Evolutionary conservation across 257 asterid species (phyloP), one percentile per base, ranked within the genome.

Genomic region (Handroanthus guayacan): DNA sequence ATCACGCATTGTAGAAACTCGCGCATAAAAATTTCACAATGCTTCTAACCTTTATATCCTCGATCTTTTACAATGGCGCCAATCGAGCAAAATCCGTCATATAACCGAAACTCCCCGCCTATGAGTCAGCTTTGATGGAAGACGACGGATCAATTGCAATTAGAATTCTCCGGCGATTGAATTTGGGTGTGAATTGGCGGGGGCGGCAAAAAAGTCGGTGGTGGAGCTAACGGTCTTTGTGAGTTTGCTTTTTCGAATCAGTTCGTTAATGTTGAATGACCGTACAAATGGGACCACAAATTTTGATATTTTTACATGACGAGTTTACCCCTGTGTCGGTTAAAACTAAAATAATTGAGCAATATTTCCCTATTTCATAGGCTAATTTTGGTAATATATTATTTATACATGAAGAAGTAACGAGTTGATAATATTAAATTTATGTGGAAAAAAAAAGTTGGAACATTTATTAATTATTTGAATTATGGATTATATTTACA

Each of bases 151-250:
- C 37, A 37, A 14, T 57, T 31, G 60, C 1, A 14, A 55, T 64
- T 10, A 41, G 16, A 17, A 18, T 62, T 75, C 54, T 6, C 66
- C 79, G 66, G 55, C 57, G 76, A 66, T 34, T 77, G 69, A 62
- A 67, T 13, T 66, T 34, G 70, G 67, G 54, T 67, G 36, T 13
- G 75, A 61, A 68, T 10, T 67, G 72, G 62, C 71, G 70, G 62
- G 54, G 66, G 74, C 51, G 80, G 64, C 57, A 57, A 55, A 20
- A 72, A 73, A 79, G 67, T 68, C 75, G 51, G 78, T 74, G 51
- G 75, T 74, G 43, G 63, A 58, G 64, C 75, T 45, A 64, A 58
- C 70, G 74, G 45, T 71, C 7, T 62, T n/a, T 51, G 55, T 25
- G 82, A 81, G 71, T 70, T 70, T 48, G 18, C 54, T 58, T 16